Evolutionary conservation across 2,329 filamentous ascomycete genomes (phyloP), one percentile per base, ranked within the genome.

Genomic region (Diaporthe citri): DNA sequence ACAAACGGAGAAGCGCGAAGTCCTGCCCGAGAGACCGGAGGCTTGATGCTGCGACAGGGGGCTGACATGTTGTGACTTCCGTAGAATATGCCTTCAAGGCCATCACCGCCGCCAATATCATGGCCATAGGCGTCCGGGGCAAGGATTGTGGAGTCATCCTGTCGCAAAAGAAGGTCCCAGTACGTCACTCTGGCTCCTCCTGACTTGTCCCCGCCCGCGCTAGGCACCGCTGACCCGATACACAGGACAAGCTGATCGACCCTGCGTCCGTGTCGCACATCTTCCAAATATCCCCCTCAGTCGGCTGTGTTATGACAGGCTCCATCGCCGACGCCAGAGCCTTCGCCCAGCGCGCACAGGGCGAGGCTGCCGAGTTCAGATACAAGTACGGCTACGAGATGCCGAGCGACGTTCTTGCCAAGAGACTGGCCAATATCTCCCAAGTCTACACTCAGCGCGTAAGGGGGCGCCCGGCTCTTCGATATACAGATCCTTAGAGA

Each of bases 21-120:
- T 17, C 52, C n/a, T 34, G 52, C 43, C 51, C 7, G 48, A 17
- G 25, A 74, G n/a, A 51, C 13, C 13, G 31, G 46, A 48, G 34
- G 43, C 25, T 39, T 15, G 15, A 25, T 48, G 28, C 13, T 52
- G 34, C 39, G 13, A 43, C 15, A 52, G 36, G 43, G 31, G 39
- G 69, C 56, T 74, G 67, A 76, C 70, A 2, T 57, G 31, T 41
- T 48, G n/a, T 28, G 39, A 74, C 77, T 72, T 70, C 55, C 78
- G 80, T 84, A 98, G 97, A 99, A 90, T 99, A 99, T 96, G 97
- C 97, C 81, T 99, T 99, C 93, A 99, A 99, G 89, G 97, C 97
- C 75, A 99, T 99, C 87, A 99, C 97, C 80, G 96, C 97, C 77
- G 97, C 97, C 80, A 98, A 98, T 87, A 98, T 99, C 88, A 99